A percentile compares a stretch with the other conserved stretches of the same genome.
phyloP scores from a whole-genome alignment of 179 eudicot genomes.

The Beta corolliflora region DNA sequence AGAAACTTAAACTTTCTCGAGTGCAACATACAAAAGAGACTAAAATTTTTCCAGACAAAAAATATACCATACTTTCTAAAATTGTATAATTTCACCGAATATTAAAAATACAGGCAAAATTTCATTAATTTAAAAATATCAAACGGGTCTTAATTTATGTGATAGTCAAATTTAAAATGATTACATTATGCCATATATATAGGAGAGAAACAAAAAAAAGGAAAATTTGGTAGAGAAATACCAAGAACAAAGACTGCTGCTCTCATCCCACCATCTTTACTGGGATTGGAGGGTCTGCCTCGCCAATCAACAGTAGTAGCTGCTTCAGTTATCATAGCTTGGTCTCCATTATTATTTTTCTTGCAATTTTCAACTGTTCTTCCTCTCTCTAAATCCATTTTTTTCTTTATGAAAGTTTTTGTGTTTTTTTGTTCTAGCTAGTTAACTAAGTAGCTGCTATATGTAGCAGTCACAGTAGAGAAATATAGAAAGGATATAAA shows the following conservation, averaged over 20 bases:
- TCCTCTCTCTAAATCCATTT: constrained; percentile 39
- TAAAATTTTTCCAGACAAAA: too few species aligned
- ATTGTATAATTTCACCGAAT: too few species aligned
- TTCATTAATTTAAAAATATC: too few species aligned
- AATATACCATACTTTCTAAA: too few species aligned
- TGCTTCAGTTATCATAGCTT: constrained; percentile 9
- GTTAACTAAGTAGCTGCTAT: not conserved
- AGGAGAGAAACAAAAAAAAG: not conserved
- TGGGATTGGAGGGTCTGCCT: constrained; percentile 70
- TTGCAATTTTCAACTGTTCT: not conserved
- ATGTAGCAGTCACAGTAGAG: too few species aligned
- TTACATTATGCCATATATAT: too few species aligned
- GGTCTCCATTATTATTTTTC: constrained; percentile 2
- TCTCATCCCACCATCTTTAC: constrained; percentile 72
- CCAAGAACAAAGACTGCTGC: constrained; percentile 92
- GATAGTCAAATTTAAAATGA: too few species aligned
- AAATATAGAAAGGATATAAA: not conserved
- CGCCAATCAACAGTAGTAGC: constrained; percentile 61
- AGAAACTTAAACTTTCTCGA: too few species aligned
- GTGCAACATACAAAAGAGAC: too few species aligned
- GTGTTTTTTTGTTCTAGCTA: not conserved
- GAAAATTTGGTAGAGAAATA: constrained; percentile 22
- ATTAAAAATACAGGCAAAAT: too few species aligned
- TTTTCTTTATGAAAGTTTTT: not conserved
- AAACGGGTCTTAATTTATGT: too few species aligned